A percentile compares a stretch with the other conserved stretches of the same genome.
Evolutionary conservation across 2,329 filamentous ascomycete species (phyloP).

Genomic region (Pyrenophora seminiperda): DNA sequence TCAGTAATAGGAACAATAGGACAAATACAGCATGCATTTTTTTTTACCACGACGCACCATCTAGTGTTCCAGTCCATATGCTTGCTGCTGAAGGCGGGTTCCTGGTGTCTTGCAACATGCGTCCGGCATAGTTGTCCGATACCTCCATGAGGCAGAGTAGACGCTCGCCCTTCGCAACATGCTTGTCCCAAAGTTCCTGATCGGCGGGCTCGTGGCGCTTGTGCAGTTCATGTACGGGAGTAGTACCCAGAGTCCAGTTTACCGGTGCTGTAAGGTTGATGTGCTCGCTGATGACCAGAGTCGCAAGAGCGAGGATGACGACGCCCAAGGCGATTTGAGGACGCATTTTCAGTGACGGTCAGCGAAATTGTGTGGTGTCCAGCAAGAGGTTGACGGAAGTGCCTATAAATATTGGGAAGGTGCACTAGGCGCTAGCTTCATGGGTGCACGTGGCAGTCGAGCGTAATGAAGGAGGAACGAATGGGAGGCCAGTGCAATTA

Average conservation of each 20-base stretch:
- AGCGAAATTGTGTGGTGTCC: too few species aligned
- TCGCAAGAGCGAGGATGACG: neutral
- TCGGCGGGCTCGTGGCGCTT: constrained; percentile 4
- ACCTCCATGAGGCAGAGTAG: constrained; percentile 25
- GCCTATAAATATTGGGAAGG: too few species aligned
- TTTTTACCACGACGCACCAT: too few species aligned
- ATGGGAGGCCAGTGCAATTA: too few species aligned
- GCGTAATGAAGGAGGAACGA: neutral
- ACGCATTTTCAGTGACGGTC: neutral
- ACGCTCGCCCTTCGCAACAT: constrained; percentile 16
- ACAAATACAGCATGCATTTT: too few species aligned
- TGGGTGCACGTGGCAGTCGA: neutral
- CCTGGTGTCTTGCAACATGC: constrained; percentile 9
- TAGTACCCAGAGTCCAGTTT: too few species aligned
- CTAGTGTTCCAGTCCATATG: constrained; percentile 21
- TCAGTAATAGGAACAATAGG: neutral
- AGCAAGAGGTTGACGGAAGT: too few species aligned
- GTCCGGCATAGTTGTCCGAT: constrained; percentile 23
- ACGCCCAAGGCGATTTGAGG: neutral
- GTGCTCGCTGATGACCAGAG: neutral
- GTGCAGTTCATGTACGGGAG: neutral
- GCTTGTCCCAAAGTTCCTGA: constrained; percentile 16
- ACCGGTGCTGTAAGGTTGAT: neutral
- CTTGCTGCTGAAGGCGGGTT: constrained; percentile 25
- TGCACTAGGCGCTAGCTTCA: too few species aligned